Evolutionary conservation across 306 rosid genomes (phyloP).

Genomic region (Vigna unguiculata): DNA sequence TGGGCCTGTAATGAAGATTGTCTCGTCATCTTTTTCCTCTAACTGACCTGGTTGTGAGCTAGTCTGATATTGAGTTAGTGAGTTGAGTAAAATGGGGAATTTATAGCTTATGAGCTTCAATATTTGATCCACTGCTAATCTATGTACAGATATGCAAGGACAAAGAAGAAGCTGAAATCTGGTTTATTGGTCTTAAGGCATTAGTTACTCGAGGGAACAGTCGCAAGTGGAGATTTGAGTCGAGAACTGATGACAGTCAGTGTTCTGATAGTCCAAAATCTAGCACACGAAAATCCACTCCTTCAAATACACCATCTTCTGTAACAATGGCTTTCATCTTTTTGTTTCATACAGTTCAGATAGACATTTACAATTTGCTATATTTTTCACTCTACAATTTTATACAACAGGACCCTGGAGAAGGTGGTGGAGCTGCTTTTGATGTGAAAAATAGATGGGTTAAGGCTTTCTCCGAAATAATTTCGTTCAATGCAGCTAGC

Average conservation of each 20-base stretch:
- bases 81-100: slow-evolving; percentile 17
- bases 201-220: slow-evolving; percentile 65
- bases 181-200: slow-evolving; percentile 96
- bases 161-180: slow-evolving; percentile 97
- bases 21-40: slow-evolving; percentile 16
- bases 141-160: slow-evolving; percentile 92
- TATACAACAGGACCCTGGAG: slow-evolving; percentile 75
- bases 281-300: slow-evolving; percentile 65
- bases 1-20: slow-evolving; percentile 32
- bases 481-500: slow-evolving; percentile 64
- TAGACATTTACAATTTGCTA: slow-evolving; percentile 38
- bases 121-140: slow-evolving; percentile 44
- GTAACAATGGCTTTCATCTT: slow-evolving; percentile 50
- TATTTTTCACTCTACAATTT: slow-evolving; percentile 29
- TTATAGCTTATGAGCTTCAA: slow-evolving; percentile 30
- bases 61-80: slow-evolving; percentile 33
- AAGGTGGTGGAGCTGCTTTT: slow-evolving; percentile 51
- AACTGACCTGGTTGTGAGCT: slow-evolving; percentile 21
- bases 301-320: slow-evolving; percentile 67
- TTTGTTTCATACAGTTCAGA: slow-evolving; percentile 38
- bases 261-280: slow-evolving; percentile 64
- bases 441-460: slow-evolving; percentile 73
- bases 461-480: slow-evolving; percentile 80
- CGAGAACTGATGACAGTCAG: slow-evolving; percentile 59
- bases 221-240: slow-evolving; percentile 61